Conservation (phyloP, 2,329 filamentous ascomycete species). For the Penicillium sp. region DNA sequence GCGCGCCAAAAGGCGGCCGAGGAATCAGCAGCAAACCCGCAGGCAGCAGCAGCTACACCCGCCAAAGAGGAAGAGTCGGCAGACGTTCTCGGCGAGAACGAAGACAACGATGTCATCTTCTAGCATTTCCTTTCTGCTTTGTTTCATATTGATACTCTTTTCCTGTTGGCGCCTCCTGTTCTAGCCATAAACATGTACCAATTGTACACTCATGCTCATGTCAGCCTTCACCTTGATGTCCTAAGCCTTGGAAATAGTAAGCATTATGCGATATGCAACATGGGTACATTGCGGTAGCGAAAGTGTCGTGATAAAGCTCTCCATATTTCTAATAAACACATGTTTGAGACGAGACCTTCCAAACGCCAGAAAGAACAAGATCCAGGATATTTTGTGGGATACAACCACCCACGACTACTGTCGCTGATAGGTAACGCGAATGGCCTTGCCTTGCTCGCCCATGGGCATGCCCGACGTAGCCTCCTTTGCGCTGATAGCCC, state of each 20-base stretch:
- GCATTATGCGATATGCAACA: slow-evolving; percentile 8
- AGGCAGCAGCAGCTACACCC: slow-evolving; percentile 37
- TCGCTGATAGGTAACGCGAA: slow-evolving; percentile 96
- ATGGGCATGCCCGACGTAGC: slow-evolving; percentile 83
- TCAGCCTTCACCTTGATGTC: slow-evolving; percentile 2
- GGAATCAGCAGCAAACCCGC: slow-evolving; percentile 59
- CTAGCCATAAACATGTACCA: slow-evolving; percentile 12
- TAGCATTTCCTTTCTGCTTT: slow-evolving; percentile 40
- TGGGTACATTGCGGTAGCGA: slow-evolving; percentile 1
- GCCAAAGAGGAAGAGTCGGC: slow-evolving; percentile 47
- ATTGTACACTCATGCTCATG: slow-evolving; percentile 7
- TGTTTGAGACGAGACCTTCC: slow-evolving; percentile 23
- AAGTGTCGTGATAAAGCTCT: slow-evolving; percentile 6
- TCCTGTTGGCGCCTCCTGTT: slow-evolving; percentile 8
- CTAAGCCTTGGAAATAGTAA: slow-evolving; percentile 11
- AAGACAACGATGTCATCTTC: slow-evolving; percentile 87
- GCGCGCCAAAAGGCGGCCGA: slow-evolving; percentile 31
- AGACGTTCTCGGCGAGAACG: slow-evolving; percentile 72
- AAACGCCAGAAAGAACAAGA: slow-evolving; percentile 31
- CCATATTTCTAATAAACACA: slow-evolving; percentile 16
- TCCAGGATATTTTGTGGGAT: slow-evolving; percentile 18
- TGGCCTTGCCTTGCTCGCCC: slow-evolving; percentile 70
- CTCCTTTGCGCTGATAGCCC: slow-evolving; percentile 92
- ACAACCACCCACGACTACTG: slow-evolving; percentile 49
- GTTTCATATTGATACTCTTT: slow-evolving; percentile 23